Evolutionary conservation across 129 eudicot genomes (phyloP), one percentile per base, ranked within the genome.

Genomic region (Arctium lappa): DNA sequence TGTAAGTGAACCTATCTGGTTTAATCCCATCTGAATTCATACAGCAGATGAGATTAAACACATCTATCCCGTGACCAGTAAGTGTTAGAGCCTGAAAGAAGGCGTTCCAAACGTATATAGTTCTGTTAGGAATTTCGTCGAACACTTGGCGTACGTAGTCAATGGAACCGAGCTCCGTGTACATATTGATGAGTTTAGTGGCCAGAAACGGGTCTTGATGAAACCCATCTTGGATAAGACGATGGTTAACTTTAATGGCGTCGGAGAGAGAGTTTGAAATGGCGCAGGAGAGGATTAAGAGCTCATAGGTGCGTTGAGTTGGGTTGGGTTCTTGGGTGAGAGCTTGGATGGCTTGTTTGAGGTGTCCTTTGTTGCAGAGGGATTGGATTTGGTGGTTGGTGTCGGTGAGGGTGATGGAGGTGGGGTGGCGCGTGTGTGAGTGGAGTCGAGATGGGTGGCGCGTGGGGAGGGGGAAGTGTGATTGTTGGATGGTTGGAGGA

Each of bases 1-100:
- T 95, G 73, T 93, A 91, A 32, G 97, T 95, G 82, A 93, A 95
- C 92, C 99, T 85, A 86, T 95, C 99, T 4, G 94, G 90, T 2
- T 75, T 86, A 31, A 87, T 69, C 22, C 92, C 95, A 53, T 77
- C 71, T 72, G 15, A 16, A 80, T 87, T 90, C 97, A 95, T 93
- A 63, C 37, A 33, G 60, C 87, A 38, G 63, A 93, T 83, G 63
- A 86, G 76, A 31, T 79, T 53, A 75, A 95, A 88, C 82, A 88
- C 99, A 87, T 95, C 94, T 16, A 85, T 87, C 39, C 99, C 97
- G 10, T 86, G 34, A n/a, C 93, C 97, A 11, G 88, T 79, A 80
- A 90, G 81, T 5, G 95, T 82, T 62, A 95, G 39, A 1, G 95
- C 98, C 38, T 91, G 93, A 73, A 93, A 88, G 63, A 90, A 44